Base-by-base conservation (phyloP, 345 rosid genomes). In the Gossypium raimondii region DNA sequence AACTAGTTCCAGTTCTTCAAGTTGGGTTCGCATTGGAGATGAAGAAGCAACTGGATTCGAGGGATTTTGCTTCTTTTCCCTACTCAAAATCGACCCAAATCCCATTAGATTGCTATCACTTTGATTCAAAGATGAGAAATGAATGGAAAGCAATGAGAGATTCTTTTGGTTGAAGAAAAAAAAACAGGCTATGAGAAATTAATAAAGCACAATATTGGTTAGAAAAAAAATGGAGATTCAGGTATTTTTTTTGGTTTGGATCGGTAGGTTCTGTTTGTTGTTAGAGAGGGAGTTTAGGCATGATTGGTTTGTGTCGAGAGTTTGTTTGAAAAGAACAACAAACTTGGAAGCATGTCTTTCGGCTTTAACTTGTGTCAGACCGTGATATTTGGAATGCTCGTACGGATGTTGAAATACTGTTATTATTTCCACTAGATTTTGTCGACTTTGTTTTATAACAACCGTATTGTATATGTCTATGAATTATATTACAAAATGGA, bases 1-100 rank as follows among this genome's bases (percentile, higher is more conserved):
- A 0, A 94, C 97, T 0, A 83, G 81, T 47, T 85, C 89, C 0
- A 90, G 84, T n/a, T 90, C 94, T 2, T 80, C 56, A 73, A 85
- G 80, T 45, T 87, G 84, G 8, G 84, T 78, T 78, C 77, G 53
- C 73, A 76, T 0, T 82, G 74, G 61, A 57, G 91, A 77, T 66
- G 78, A 27, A 53, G 62, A 7, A 70, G 22, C 62, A 78, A 12
- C 18, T 68, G 66, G 34, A 27, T 29, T 29, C 7, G 66, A n/a
- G 34, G 78, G 67, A 38, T 55, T 76, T 7, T 77, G 59, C 72
- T 69, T 80, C 72, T 82, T 81, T 11, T 84, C 84, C 48, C 79
- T 73, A 47, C 82, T 72, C 73, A 85, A 86, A 78, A 88, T 79
- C 11, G 83, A 79, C 17, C 64, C 80, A 52, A 83, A 80, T 72